A percentile compares a stretch with the other conserved stretches of the same genome.
Evolutionary conservation across 2,329 filamentous ascomycete species (phyloP).

Genomic region (Neonectria punicea): DNA sequence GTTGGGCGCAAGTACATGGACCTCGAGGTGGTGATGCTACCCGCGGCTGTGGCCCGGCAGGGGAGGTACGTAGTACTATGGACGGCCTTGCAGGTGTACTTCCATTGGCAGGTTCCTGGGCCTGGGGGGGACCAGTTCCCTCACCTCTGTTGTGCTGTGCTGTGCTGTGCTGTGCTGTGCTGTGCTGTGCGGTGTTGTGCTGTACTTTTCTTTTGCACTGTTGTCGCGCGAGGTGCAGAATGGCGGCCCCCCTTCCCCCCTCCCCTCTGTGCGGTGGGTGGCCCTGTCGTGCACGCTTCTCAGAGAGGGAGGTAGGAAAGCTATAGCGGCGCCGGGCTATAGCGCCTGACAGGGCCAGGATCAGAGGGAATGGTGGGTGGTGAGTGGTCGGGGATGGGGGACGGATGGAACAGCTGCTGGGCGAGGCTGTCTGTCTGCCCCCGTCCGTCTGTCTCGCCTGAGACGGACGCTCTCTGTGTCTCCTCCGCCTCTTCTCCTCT

Average conservation of each 20-base stretch:
- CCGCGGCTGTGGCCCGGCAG: constrained; percentile 9
- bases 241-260: background rate
- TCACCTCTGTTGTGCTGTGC: background rate
- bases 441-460: background rate
- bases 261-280: constrained; percentile 12
- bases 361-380: background rate
- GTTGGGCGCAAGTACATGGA: constrained; percentile 43
- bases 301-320: background rate
- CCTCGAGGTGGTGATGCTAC: constrained; percentile 11
- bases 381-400: background rate
- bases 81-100: background rate
- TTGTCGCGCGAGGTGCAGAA: constrained; percentile 2
- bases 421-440: background rate
- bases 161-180: constrained; percentile 5
- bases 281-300: background rate
- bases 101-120: background rate
- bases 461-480: constrained; percentile 6
- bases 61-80: background rate
- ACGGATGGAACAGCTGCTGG: background rate
- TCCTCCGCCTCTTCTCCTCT: background rate
- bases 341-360: background rate
- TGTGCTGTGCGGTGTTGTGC: constrained; percentile 16
- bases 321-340: background rate
- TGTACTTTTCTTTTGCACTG: background rate
- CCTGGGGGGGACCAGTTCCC: background rate